phyloP scores from a whole-genome alignment of 768 basidiomycete genomes.

The Cystobasidium onofrii region DNA sequence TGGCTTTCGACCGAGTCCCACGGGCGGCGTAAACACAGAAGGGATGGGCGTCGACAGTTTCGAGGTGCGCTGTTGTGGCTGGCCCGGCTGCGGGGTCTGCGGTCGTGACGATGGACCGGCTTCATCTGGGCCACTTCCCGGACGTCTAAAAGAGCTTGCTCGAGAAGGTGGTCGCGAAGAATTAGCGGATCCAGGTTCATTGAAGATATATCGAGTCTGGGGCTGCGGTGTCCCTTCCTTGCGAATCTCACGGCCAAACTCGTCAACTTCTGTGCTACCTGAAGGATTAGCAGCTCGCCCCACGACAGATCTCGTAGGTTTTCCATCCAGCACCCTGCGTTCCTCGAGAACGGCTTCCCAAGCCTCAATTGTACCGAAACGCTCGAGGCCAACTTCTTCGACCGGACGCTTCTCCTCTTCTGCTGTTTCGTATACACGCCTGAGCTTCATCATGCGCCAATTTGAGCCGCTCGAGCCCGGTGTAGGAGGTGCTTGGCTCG shows the following conservation, averaged over 20 bases:
- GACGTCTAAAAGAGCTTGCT: conserved; percentile 77
- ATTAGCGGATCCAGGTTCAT: conserved; percentile 50
- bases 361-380: conserved; percentile 73
- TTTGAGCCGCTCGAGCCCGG: conserved; percentile 87
- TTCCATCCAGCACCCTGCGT: conserved; percentile 36
- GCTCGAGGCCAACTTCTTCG: conserved; percentile 74
- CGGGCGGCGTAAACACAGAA: conserved; percentile 72
- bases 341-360: conserved; percentile 88
- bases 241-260: conserved; percentile 29
- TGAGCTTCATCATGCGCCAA: conserved; percentile 97
- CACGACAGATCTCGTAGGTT: conserved; percentile 45
- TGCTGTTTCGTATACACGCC: conserved; percentile 77
- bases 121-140: conserved; percentile 49
- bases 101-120: neutral
- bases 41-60: conserved; percentile 67
- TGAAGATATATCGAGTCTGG: conserved; percentile 45
- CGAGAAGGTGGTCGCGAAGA: conserved; percentile 56
- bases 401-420: conserved; percentile 65
- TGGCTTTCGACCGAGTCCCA: conserved; percentile 21
- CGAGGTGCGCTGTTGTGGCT: conserved; percentile 5
- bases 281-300: neutral
- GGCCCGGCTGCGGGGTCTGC: neutral
- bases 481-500: conserved; percentile 45
- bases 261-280: conserved; percentile 22
- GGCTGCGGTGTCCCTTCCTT: neutral